A percentile compares a stretch with the other conserved stretches of the same genome.
Evolutionary conservation across 78 protist species (phyloP).

Genomic region (Emiliania huxleyi): DNA sequence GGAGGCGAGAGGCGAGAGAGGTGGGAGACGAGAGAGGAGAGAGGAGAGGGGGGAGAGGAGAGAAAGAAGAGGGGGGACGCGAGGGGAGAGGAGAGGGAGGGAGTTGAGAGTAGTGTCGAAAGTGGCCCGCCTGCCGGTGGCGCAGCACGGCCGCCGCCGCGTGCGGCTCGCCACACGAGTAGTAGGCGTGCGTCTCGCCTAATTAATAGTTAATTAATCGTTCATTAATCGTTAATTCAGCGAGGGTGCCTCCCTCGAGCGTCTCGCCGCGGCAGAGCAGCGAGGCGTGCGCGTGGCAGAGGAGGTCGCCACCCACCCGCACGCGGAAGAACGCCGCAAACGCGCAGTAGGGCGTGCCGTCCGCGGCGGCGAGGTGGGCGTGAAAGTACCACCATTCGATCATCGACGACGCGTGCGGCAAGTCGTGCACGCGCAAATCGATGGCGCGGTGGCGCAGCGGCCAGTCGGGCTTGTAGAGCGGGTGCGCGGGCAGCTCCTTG

Average conservation of each 20-base stretch:
- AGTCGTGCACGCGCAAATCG: not conserved
- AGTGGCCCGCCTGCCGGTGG: too few species aligned
- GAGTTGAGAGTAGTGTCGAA: too few species aligned
- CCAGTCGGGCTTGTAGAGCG: not conserved
- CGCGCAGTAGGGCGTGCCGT: not conserved
- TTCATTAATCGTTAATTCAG: too few species aligned
- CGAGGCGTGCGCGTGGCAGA: not conserved
- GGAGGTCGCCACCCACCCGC: not conserved
- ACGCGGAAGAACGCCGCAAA: not conserved
- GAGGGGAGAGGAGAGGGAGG: too few species aligned
- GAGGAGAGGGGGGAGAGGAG: too few species aligned
- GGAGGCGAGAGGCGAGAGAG: too few species aligned
- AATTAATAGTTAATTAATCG: too few species aligned
- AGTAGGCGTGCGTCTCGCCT: not conserved
- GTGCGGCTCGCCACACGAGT: not conserved
- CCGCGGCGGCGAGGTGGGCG: not conserved
- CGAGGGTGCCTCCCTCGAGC: too few species aligned
- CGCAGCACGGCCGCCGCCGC: not conserved
- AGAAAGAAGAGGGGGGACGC: too few species aligned
- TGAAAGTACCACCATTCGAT: not conserved
- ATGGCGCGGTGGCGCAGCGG: not conserved
- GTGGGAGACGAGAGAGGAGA: too few species aligned
- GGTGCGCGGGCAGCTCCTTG: not conserved
- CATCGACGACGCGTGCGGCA: not conserved
- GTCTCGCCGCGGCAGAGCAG: not conserved